Evolutionary conservation across 1,284 basidiomycete genomes (phyloP), one percentile per base, ranked within the genome.

Genomic region (Ganoderma lucidum): DNA sequence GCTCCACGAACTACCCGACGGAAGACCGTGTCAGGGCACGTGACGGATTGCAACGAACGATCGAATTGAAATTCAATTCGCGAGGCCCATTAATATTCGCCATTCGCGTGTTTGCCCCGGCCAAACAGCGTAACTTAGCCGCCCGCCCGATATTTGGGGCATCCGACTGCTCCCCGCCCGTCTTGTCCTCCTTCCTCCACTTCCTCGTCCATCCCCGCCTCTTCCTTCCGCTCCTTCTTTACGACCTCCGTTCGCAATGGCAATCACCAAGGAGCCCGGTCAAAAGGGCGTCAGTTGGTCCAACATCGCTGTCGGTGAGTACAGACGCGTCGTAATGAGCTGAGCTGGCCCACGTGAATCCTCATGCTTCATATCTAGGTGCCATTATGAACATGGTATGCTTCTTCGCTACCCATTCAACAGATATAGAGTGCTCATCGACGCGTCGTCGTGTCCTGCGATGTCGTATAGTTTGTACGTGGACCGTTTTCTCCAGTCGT

Each of bases 271-370:
- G 79, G 92, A 93, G 83, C 94, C 94, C 68, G 94, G 94, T 74
- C 92, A 97, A 83, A 97, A 97, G 83, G 96, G 96, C 78, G 90
- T 98, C 79, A 97, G 90, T 84, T 99, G 96, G 96, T 97, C 96
- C 78, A 99, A 99, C 86, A 98, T 99, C 83, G 97, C 97, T 74
- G 95, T 99, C 82, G 97, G 97, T 93, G 81, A 82, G 84, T 84
- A 58, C 51, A 45, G 42, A 66, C 75, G 73, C 74, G 74, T 76
- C 65, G 73, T 73, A 56, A 59, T 66, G n/a, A 71, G 37, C 69
- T 70, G 66, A 64, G 70, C 63, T 62, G 66, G 64, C 70, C 63
- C 68, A 70, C 71, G 70, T 75, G 71, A 71, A 72, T 62, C 63
- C 71, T 75, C 65, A 73, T 68, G 67, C 19, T 17, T 56, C 64